Base-by-base conservation (phyloP, 495 filamentous ascomycete genomes). In the Podospora pseudocomata region DNA sequence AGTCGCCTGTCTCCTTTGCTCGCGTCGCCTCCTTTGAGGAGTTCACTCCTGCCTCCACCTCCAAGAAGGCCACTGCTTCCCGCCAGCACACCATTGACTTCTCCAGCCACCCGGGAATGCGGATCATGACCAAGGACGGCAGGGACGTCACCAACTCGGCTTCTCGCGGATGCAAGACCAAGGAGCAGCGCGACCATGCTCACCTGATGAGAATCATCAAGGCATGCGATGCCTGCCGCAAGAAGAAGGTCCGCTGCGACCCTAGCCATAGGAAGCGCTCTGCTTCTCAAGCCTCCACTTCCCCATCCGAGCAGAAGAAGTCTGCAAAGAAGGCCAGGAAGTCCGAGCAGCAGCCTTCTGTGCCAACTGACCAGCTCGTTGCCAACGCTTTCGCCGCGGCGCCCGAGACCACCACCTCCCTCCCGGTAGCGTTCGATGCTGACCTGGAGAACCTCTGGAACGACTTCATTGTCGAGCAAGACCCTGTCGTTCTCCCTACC, bases 121-220 rank as follows among this genome's bases (percentile, higher is more conserved):
- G 84, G 65, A 87, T 87, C 72, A 78, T 87, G 78, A 86, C 84
- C 68, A 82, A 80, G 76, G 85, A 87, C 63, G 85, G 85, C 32
- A 75, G 73, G 16, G 85, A 87, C 71, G 79, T 87, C 59, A 87
- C 85, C 61, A 83, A 83, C 77, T 82, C 81, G 18, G 83, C 83
- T 26, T 85, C 84, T 20, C 81, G 84, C 23, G 85, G 85, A 23
- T 84, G 82, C 75, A 87, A 87, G 79, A 85, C 84, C 49, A 85
- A 86, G 81, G 85, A 87, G 78, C 84, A 87, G 75, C 79, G 85
- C 27, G 85, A 87, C 63, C 85, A 86, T 71, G 85, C 85, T 7
- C 83, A 85, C 67, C 73, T 86, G 34, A 87, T 87, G 84, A 75
- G 85, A 28, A 84, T 84, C 72, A 83, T 87, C 73, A 86, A 86